Evolutionary conservation across 371 early-diverging fungal genomes (phyloP).

Genomic region (Entomophthora muscae): DNA sequence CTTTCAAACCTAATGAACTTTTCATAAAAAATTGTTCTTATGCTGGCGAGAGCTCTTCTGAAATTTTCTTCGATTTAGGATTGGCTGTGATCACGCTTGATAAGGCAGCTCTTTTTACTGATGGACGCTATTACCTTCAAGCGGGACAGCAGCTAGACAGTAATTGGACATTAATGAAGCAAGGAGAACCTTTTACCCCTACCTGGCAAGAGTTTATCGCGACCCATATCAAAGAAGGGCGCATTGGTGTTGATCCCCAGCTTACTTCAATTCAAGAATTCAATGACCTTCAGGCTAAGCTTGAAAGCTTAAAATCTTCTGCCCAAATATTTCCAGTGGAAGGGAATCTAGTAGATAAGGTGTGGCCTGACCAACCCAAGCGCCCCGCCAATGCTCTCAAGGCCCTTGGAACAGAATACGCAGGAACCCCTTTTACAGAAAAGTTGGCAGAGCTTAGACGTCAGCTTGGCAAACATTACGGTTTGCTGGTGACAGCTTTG

Average conservation of each 20-base stretch:
- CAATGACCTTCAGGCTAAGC: conserved; percentile 25
- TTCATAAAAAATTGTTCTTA: too few species aligned
- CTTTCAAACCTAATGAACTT: too few species aligned
- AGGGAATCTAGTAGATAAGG: conserved; percentile 58
- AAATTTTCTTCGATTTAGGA: conserved; percentile 19
- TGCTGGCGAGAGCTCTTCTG: too few species aligned
- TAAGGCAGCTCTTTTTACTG: conserved; percentile 81
- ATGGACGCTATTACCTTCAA: conserved; percentile 97
- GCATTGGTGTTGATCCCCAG: conserved; percentile 14
- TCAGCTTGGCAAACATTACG: conserved; percentile 35
- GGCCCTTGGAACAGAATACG: conserved; percentile 44
- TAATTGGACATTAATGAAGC: conserved; percentile 88
- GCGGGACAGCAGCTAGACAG: conserved; percentile 80
- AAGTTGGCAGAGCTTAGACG: conserved; percentile 44
- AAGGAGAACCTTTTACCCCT: conserved; percentile 70
- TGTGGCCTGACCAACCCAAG: conserved; percentile 57
- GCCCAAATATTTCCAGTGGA: conserved; percentile 27
- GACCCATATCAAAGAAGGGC: conserved; percentile 12
- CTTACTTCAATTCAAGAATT: conserved; percentile 28
- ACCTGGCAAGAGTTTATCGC: conserved; percentile 75
- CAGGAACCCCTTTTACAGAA: conserved; percentile 31
- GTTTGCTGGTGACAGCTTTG: conserved; percentile 63
- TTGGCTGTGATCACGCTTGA: conserved; percentile 54
- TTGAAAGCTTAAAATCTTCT: conserved; percentile 14
- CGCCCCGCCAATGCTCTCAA: conserved; percentile 39